These are phyloP conservation scores for Kurtzmaniella cleridarum DNA, from an alignment of 805 yeast species.

Conservation along the genomic window DNA sequence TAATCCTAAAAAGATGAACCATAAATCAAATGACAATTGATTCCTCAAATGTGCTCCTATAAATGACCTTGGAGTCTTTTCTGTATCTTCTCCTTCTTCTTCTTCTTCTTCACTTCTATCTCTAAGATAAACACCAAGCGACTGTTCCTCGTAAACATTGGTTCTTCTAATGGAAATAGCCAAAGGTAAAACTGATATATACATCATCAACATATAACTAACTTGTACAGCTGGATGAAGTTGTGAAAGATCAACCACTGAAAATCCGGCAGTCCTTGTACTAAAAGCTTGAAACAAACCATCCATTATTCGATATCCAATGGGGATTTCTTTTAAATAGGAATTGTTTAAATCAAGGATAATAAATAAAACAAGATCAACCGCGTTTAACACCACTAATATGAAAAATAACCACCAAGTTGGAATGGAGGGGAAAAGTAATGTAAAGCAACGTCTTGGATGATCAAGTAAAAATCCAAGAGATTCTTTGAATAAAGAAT, in stretches of 20 bases:
- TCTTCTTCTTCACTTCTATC: slow-evolving; percentile 25
- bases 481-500: slow-evolving; percentile 66
- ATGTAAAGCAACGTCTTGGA: slow-evolving; percentile 94
- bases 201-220: slow-evolving; percentile 95
- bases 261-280: slow-evolving; percentile 91
- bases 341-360: slow-evolving; percentile 62
- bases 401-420: slow-evolving; percentile 92
- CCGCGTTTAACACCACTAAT: slow-evolving; percentile 62
- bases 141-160: slow-evolving; percentile 96
- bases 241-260: slow-evolving; percentile 60
- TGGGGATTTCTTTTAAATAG: slow-evolving; percentile 49
- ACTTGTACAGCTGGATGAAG: slow-evolving; percentile 92
- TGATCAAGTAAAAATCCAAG: slow-evolving; percentile 85
- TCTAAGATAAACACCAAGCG: slow-evolving; percentile 74
- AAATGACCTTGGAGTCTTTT: slow-evolving; percentile 51
- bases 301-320: slow-evolving; percentile 67
- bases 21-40: slow-evolving; percentile 88
- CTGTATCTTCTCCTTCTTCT: slow-evolving; percentile 23
- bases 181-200: slow-evolving; percentile 90
- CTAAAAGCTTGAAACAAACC: slow-evolving; percentile 90
- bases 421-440: slow-evolving; percentile 85
- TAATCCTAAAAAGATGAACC: slow-evolving; percentile 86
- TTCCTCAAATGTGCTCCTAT: slow-evolving; percentile 84
- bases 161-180: slow-evolving; percentile 96
- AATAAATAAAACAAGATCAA: slow-evolving; percentile 77